Conservation (phyloP, 1,284 basidiomycete genomes). For the Ganoderma lingzhi region DNA sequence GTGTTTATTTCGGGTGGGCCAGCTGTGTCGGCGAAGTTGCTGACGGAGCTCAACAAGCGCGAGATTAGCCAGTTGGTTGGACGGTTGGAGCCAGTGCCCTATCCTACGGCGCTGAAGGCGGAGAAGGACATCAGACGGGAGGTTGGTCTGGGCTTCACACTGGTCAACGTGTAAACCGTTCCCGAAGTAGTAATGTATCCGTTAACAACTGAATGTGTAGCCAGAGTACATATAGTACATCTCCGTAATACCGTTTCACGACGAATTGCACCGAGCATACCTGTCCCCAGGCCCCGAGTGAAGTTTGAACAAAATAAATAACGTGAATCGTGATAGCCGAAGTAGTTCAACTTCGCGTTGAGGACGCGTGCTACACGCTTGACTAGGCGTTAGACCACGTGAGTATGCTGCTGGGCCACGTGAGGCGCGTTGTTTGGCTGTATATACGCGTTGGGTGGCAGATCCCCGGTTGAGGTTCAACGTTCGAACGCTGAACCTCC, state of each 20-base stretch:
- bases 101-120: conserved; percentile 1
- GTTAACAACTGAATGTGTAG: neutral
- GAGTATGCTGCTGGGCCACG: conserved; percentile 20
- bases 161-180: neutral
- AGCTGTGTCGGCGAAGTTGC: neutral
- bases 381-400: conserved; percentile 18
- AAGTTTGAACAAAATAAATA: neutral
- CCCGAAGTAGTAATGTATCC: neutral
- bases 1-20: neutral
- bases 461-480: conserved; percentile 31
- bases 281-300: no score
- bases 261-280: neutral
- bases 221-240: neutral
- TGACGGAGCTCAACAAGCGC: neutral
- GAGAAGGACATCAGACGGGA: neutral
- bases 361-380: neutral
- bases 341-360: neutral
- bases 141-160: neutral
- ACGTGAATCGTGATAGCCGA: neutral
- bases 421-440: conserved; percentile 40
- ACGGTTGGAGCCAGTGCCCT: conserved; percentile 1
- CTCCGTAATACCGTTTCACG: neutral
- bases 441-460: conserved; percentile 37
- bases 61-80: conserved; percentile 3
- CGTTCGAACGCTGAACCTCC: conserved; percentile 1